Conservation (phyloP, 345 rosid species). For the Euphorbia peplus region DNA sequence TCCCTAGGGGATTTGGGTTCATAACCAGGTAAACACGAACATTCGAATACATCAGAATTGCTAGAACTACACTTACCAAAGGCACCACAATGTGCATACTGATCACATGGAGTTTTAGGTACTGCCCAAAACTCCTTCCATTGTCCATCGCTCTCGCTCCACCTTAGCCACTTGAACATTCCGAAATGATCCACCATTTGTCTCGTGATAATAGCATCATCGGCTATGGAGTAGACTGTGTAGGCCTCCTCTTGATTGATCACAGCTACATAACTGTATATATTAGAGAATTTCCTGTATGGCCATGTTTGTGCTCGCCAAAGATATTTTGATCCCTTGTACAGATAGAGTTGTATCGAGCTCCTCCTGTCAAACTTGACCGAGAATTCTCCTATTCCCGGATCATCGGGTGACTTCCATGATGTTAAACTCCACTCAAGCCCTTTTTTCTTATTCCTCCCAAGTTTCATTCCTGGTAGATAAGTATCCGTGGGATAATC, state of each 20-base stretch:
- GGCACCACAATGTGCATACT: background rate
- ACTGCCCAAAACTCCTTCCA: conserved; percentile 7
- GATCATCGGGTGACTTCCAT: conserved; percentile 12
- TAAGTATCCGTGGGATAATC: conserved; percentile 16
- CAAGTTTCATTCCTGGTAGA: conserved; percentile 3
- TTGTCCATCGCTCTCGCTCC: background rate
- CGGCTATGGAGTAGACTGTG: background rate
- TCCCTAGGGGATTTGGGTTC: conserved; percentile 4
- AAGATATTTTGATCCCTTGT: background rate
- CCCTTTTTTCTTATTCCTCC: background rate
- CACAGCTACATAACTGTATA: background rate
- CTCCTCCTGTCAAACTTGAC: background rate
- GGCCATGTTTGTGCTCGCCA: background rate
- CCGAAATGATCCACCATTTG: background rate
- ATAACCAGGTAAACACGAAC: conserved; percentile 22
- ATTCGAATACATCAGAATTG: background rate
- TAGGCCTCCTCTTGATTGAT: background rate
- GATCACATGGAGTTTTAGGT: conserved; percentile 3
- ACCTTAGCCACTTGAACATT: background rate
- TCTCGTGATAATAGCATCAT: background rate
- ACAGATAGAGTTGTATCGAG: background rate
- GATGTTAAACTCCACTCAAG: background rate
- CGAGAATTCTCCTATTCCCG: conserved; percentile 4
- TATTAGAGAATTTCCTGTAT: background rate
- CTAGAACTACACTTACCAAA: background rate